Percentiles rank a stretch among this genome's conserved stretches.
Conservation (phyloP, 345 rosid species). For the Litchi chinensis region DNA sequence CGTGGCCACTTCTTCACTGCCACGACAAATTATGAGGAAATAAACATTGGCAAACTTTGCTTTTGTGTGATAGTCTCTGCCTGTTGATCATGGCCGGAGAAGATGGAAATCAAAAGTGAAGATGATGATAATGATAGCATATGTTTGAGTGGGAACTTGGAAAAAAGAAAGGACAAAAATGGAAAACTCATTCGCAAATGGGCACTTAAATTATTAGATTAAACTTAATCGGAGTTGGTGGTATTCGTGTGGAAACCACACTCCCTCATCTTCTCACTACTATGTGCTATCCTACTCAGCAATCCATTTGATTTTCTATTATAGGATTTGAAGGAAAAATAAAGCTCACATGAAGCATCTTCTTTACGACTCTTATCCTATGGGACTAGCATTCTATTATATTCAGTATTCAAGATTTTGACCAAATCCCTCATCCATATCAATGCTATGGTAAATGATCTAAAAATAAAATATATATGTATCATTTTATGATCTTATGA, state of each 20-base stretch:
- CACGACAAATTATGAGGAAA: background rate
- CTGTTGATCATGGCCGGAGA: background rate
- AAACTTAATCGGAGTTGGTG: constrained; percentile 14
- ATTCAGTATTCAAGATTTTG: no score
- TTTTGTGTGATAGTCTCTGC: background rate
- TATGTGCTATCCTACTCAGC: constrained; percentile 20
- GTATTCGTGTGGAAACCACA: constrained; percentile 27
- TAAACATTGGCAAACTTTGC: background rate
- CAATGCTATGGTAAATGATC: no score
- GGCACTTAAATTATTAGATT: background rate
- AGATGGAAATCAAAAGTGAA: constrained; percentile 1
- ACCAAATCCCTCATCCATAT: no score
- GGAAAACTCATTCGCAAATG: background rate
- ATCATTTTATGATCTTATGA: no score
- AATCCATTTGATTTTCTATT: background rate
- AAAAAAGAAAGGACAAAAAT: background rate
- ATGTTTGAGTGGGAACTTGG: background rate
- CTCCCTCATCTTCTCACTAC: constrained; percentile 9
- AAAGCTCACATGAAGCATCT: background rate
- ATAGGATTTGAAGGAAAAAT: background rate
- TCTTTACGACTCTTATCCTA: background rate
- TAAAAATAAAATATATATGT: no score
- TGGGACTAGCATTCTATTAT: no score
- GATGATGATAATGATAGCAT: background rate
- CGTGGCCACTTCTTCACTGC: background rate